Percentiles rank a stretch among this genome's conserved stretches.
These are phyloP conservation scores for Lotmaria passim DNA, from an alignment of 208 protist species.

Conservation along the genomic window DNA sequence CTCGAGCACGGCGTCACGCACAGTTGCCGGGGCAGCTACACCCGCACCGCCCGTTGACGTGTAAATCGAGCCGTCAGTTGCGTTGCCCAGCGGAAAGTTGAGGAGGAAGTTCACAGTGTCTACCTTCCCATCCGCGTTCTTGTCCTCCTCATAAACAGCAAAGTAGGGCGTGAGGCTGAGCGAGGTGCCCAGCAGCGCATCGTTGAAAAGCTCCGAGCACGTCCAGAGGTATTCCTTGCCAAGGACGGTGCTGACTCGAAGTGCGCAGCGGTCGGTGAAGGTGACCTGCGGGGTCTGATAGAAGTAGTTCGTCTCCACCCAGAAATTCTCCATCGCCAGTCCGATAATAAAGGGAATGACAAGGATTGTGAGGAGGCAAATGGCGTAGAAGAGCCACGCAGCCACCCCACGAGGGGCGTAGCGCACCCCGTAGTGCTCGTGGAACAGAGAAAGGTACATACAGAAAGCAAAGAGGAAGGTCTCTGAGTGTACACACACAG, in stretches of 20 bases:
- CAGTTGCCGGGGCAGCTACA: conserved; percentile 19
- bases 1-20: conserved; percentile 52
- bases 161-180: conserved; percentile 64
- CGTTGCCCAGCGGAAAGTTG: conserved; percentile 62
- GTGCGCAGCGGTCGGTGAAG: conserved; percentile 67
- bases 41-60: not conserved
- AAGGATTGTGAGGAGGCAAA: conserved; percentile 65
- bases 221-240: conserved; percentile 82
- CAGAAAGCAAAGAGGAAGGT: too few species aligned
- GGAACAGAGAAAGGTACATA: conserved; percentile 51
- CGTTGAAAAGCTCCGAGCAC: conserved; percentile 69
- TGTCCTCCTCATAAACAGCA: conserved; percentile 56
- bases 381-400: conserved; percentile 64
- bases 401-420: conserved; percentile 63
- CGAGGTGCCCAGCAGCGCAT: conserved; percentile 35
- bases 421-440: conserved; percentile 76
- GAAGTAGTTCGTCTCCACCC: conserved; percentile 62
- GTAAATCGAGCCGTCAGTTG: conserved; percentile 28
- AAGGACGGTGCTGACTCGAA: conserved; percentile 60
- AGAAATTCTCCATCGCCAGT: conserved; percentile 80
- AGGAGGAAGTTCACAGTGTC: conserved; percentile 57
- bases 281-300: conserved; percentile 46
- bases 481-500: too few species aligned
- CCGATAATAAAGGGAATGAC: conserved; percentile 67
- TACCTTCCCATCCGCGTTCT: conserved; percentile 42